These are phyloP conservation scores for Pseudonitzschia delicatissima DNA, from an alignment of 108 stramenopile species.

Conservation along the genomic window DNA sequence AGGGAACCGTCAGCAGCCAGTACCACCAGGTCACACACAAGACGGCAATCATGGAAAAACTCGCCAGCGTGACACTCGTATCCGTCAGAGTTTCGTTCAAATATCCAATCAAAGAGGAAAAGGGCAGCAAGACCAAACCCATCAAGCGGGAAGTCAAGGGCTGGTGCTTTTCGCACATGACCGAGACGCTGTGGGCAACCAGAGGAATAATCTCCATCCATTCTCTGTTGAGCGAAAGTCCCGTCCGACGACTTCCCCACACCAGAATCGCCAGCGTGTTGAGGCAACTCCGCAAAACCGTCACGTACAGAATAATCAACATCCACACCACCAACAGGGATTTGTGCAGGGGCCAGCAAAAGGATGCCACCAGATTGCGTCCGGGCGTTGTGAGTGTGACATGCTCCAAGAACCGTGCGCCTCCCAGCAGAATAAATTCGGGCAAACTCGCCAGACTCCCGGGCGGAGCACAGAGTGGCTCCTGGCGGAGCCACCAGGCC, in stretches of 20 bases:
- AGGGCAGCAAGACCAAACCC: conserved; percentile 65
- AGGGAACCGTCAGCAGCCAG: conserved; percentile 66
- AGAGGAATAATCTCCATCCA: conserved; percentile 59
- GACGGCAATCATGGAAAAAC: conserved; percentile 16
- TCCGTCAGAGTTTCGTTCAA: conserved; percentile 11
- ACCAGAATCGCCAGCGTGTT: conserved; percentile 54
- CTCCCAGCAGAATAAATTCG: conserved; percentile 48
- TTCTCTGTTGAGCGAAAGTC: conserved; percentile 41
- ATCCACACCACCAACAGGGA: conserved; percentile 73
- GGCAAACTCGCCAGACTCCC: conserved; percentile 52
- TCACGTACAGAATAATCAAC: conserved; percentile 53
- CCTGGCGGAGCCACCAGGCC: conserved; percentile 86
- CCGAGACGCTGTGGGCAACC: conserved; percentile 31
- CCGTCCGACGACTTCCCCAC: conserved; percentile 74
- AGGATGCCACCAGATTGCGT: conserved; percentile 49
- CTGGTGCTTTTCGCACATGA: conserved; percentile 71
- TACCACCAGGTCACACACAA: conserved; percentile 53
- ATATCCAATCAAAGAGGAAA: conserved; percentile 24
- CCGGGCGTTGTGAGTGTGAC: conserved; percentile 37
- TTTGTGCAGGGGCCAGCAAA: conserved; percentile 87
- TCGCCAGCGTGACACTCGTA: conserved; percentile 37
- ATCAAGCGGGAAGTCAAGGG: conserved; percentile 60
- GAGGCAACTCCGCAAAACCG: conserved; percentile 38
- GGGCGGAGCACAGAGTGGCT: conserved; percentile 61
- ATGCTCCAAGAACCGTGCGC: conserved; percentile 57